Conservation (phyloP, 164 flowering plant genomes). For the Kalanchoe fedtschenkoi region DNA sequence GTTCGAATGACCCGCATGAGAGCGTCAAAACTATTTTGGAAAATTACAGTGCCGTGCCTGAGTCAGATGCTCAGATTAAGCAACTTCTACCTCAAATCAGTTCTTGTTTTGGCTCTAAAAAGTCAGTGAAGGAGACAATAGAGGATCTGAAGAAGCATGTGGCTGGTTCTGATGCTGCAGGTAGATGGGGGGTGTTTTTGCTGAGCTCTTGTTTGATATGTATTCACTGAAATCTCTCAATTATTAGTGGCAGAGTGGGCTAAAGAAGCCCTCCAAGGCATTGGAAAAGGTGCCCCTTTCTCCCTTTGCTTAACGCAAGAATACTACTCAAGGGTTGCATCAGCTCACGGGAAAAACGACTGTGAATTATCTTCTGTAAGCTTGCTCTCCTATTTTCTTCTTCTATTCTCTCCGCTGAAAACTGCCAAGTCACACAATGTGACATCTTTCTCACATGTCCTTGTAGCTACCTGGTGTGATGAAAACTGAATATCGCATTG, state of each 20-base stretch:
- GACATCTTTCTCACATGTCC: slow-evolving; percentile 6
- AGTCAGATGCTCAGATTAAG: slow-evolving; percentile 56
- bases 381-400: slow-evolving; percentile 5
- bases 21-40: slow-evolving; percentile 33
- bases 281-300: slow-evolving; percentile 87
- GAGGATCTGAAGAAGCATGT: slow-evolving; percentile 64
- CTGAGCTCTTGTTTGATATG: background rate
- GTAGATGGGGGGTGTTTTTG: slow-evolving; percentile 19
- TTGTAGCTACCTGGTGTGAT: slow-evolving; percentile 72
- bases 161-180: slow-evolving; percentile 43
- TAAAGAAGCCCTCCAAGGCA: slow-evolving; percentile 64
- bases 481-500: slow-evolving; percentile 87
- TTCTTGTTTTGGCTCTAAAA: slow-evolving; percentile 51
- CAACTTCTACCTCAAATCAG: slow-evolving; percentile 57
- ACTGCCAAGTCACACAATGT: background rate
- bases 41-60: slow-evolving; percentile 45
- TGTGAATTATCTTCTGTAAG: slow-evolving; percentile 53
- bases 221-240: background rate
- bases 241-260: slow-evolving; percentile 85
- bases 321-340: slow-evolving; percentile 65
- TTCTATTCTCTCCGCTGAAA: background rate
- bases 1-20: slow-evolving; percentile 1
- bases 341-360: slow-evolving; percentile 41
- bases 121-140: slow-evolving; percentile 58
- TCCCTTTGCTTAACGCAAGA: slow-evolving; percentile 67